phyloP scores from a whole-genome alignment of 441 rosid species.

The Biscutella laevigata region DNA sequence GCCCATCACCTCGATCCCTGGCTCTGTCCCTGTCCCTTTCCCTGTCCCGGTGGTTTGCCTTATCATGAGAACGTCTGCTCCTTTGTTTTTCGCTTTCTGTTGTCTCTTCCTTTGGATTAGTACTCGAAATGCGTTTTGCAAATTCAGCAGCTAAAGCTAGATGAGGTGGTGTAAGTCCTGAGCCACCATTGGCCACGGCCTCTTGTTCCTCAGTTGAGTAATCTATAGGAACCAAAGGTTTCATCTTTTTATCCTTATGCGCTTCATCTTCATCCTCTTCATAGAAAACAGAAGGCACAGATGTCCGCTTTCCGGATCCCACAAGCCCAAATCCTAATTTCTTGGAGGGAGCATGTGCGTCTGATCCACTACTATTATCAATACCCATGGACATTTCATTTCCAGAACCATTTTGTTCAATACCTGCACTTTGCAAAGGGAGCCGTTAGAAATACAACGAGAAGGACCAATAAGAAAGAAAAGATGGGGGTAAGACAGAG shows the following conservation, averaged over 20 bases:
- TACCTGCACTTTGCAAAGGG: slow-evolving; percentile 36
- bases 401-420: slow-evolving; percentile 47
- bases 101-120: slow-evolving; percentile 61
- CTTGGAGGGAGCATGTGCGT: slow-evolving; percentile 50
- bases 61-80: slow-evolving; percentile 69
- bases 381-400: slow-evolving; percentile 37
- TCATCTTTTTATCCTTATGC: slow-evolving; percentile 79
- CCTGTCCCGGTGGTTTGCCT: slow-evolving; percentile 57
- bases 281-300: slow-evolving; percentile 87
- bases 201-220: slow-evolving; percentile 90
- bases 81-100: slow-evolving; percentile 68
- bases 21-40: slow-evolving; percentile 56
- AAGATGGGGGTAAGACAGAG: neutral
- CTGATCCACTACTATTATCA: slow-evolving; percentile 38
- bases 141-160: slow-evolving; percentile 95
- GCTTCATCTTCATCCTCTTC: slow-evolving; percentile 93
- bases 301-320: slow-evolving; percentile 82
- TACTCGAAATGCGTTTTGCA: slow-evolving; percentile 77
- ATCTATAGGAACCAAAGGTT: slow-evolving; percentile 95
- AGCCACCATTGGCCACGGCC: slow-evolving; percentile 54
- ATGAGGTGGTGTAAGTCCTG: slow-evolving; percentile 66
- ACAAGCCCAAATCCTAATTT: slow-evolving; percentile 95
- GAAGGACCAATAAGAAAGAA: slow-evolving; percentile 1
- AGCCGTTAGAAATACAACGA: neutral
- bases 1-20: slow-evolving; percentile 56